Evolutionary conservation across 805 yeast genomes (phyloP).

Genomic region (Candida khao-thaluensis): DNA sequence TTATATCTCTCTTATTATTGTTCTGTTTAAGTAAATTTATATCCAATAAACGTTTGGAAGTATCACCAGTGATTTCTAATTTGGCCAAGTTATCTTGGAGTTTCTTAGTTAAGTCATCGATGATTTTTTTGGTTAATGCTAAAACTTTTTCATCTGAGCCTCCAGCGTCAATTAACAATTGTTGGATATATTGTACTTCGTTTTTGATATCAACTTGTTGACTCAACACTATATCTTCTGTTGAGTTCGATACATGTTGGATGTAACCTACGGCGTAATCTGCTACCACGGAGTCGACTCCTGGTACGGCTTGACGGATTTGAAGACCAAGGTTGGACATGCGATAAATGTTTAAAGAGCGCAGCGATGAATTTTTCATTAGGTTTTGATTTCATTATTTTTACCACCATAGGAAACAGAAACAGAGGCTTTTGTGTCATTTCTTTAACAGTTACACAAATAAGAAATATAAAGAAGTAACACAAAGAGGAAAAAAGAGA

Average conservation of each 20-base stretch:
- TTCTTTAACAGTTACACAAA: no score
- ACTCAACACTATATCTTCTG: constrained; percentile 79
- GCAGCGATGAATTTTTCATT: not conserved
- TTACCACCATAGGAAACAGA: no score
- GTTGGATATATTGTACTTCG: constrained; percentile 68
- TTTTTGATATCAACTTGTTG: constrained; percentile 63
- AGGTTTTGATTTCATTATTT: no score
- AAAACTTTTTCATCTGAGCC: constrained; percentile 61
- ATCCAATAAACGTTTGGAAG: constrained; percentile 82
- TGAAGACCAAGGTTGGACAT: constrained; percentile 50
- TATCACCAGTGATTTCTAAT: constrained; percentile 76
- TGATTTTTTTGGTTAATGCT: constrained; percentile 44
- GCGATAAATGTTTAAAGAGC: not conserved
- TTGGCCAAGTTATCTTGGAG: constrained; percentile 68
- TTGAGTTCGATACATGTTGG: constrained; percentile 72
- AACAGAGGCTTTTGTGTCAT: no score
- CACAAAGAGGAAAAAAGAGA: no score
- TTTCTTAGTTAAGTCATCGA: constrained; percentile 51
- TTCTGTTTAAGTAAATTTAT: constrained; percentile 61
- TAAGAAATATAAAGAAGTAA: no score
- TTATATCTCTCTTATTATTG: constrained; percentile 66
- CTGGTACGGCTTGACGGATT: constrained; percentile 82
- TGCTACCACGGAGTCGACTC: constrained; percentile 80
- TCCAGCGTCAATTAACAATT: constrained; percentile 77
- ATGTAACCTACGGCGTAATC: constrained; percentile 93